Percentiles rank a stretch among this genome's conserved stretches.
Evolutionary conservation across 139 green algal species (phyloP).

Genomic region (Monoraphidium neglectum): DNA sequence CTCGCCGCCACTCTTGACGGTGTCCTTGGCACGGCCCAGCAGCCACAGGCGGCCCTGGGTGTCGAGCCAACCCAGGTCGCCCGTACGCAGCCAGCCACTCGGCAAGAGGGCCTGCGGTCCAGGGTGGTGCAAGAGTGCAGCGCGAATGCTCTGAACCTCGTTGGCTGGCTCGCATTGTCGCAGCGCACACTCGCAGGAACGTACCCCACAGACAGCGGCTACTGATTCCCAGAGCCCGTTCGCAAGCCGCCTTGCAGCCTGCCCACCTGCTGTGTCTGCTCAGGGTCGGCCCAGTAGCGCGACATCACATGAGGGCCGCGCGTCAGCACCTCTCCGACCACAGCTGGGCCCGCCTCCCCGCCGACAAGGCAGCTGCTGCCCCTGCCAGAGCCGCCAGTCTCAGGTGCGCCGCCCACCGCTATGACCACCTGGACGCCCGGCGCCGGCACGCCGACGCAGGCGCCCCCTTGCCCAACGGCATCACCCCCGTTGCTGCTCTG

Average conservation of each 20-base stretch:
- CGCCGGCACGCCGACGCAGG: slow-evolving; percentile 45
- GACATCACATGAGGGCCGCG: slow-evolving; percentile 77
- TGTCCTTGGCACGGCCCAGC: slow-evolving; percentile 84
- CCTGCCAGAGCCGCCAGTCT: background rate
- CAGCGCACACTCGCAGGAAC: too few relatives aligned
- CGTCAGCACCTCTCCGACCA: slow-evolving; percentile 67
- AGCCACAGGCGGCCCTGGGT: slow-evolving; percentile 72
- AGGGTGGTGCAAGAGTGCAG: too few relatives aligned
- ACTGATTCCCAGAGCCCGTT: too few relatives aligned
- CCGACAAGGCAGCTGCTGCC: background rate
- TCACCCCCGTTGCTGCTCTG: too few relatives aligned
- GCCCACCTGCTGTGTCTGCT: too few relatives aligned
- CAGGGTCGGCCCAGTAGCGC: slow-evolving; percentile 70
- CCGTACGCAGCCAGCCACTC: slow-evolving; percentile 65
- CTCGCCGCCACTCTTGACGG: slow-evolving; percentile 90
- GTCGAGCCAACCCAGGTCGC: slow-evolving; percentile 57
- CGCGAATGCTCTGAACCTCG: too few relatives aligned
- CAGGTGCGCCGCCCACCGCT: background rate
- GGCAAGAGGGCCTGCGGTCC: slow-evolving; percentile 10
- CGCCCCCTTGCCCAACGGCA: slow-evolving; percentile 11
- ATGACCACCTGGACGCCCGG: slow-evolving; percentile 55
- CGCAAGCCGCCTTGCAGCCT: too few relatives aligned
- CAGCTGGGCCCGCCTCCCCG: background rate
- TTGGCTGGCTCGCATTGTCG: too few relatives aligned
- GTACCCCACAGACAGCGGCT: too few relatives aligned